phyloP scores from a whole-genome alignment of 148 eudicot genomes.

The Persicaria tinctoria region DNA sequence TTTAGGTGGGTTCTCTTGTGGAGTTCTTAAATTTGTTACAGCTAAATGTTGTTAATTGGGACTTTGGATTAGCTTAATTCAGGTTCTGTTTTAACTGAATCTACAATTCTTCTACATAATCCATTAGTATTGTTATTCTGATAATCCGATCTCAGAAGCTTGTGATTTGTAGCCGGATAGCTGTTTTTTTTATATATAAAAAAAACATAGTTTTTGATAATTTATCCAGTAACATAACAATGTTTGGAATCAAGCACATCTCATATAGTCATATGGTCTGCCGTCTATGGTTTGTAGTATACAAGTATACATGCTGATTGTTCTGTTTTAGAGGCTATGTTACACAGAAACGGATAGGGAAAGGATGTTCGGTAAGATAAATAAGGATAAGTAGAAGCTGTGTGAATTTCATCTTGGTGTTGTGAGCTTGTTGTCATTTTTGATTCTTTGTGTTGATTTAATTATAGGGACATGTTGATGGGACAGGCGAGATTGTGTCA shows the following conservation, averaged over 20 bases:
- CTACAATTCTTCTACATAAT: background rate
- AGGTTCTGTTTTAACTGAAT: background rate
- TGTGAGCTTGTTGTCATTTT: background rate
- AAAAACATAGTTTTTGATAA: background rate
- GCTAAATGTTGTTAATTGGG: background rate
- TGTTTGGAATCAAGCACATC: background rate
- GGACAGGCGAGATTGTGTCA: slow-evolving; percentile 67
- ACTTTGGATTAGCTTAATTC: background rate
- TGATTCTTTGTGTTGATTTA: background rate
- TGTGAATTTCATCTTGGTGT: background rate
- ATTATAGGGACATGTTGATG: slow-evolving; percentile 86
- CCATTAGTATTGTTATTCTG: background rate
- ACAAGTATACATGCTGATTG: background rate
- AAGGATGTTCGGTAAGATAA: background rate
- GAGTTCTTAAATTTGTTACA: background rate
- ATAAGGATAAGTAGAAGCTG: background rate
- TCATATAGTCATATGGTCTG: background rate
- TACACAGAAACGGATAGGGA: background rate
- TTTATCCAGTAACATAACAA: background rate
- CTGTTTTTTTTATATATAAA: too few relatives aligned
- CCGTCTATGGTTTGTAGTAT: background rate
- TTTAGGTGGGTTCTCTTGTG: background rate
- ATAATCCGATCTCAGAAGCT: background rate
- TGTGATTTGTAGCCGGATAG: background rate
- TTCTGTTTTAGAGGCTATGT: background rate